phyloP scores from a whole-genome alignment of 2,329 filamentous ascomycete species.

The Xylogone sp. region DNA sequence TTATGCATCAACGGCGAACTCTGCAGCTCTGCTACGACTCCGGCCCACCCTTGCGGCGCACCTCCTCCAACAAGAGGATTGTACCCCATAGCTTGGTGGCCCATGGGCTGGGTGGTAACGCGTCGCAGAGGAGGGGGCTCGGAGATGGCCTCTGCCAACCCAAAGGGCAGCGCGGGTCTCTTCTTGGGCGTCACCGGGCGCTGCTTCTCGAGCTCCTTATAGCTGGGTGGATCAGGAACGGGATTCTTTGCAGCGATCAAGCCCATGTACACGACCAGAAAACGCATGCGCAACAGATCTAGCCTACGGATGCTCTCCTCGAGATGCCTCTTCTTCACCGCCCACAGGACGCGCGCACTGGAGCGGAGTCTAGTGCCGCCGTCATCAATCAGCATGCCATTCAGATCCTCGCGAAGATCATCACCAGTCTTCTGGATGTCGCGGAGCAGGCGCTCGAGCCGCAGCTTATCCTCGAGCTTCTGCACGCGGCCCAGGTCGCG shows the following conservation, averaged over 20 bases:
- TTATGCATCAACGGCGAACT: constrained; percentile 57
- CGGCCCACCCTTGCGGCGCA: constrained; percentile 56
- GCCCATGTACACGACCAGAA: constrained; percentile 61
- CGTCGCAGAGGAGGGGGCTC: constrained; percentile 42
- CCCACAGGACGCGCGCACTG: constrained; percentile 54
- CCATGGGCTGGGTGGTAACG: constrained; percentile 50
- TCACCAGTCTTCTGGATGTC: constrained; percentile 60
- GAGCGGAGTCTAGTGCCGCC: constrained; percentile 42
- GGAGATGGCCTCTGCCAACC: constrained; percentile 22
- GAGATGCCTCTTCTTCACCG: constrained; percentile 46
- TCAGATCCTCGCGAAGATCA: constrained; percentile 58
- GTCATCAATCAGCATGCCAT: constrained; percentile 44
- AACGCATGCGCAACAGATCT: constrained; percentile 61
- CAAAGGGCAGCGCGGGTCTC: constrained; percentile 19
- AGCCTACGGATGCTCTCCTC: constrained; percentile 56
- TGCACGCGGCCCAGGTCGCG: constrained; percentile 53
- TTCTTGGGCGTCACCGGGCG: constrained; percentile 15
- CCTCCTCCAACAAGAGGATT: constrained; percentile 42
- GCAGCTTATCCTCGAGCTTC: constrained; percentile 59
- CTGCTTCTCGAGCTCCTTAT: constrained; percentile 20
- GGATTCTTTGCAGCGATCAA: constrained; percentile 41
- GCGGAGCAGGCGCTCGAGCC: constrained; percentile 52
- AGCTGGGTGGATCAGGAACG: constrained; percentile 9
- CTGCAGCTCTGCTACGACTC: constrained; percentile 60
- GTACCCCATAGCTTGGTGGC: constrained; percentile 51